Conservation (phyloP, 2,329 filamentous ascomycete genomes). For the Thermoascus crustaceus region DNA sequence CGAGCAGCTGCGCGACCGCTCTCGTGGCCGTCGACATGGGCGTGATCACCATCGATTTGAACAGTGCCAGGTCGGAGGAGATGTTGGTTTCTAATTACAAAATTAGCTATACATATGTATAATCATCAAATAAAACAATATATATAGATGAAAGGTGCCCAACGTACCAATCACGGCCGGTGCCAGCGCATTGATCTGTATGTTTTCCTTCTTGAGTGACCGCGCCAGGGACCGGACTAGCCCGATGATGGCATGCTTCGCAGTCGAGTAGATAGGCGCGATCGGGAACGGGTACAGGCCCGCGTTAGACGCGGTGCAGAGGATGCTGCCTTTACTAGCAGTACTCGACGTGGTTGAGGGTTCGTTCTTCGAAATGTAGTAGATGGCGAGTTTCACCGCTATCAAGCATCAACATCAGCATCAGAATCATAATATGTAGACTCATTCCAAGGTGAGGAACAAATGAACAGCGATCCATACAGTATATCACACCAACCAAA, state of each 20-base stretch:
- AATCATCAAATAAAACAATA: too few species aligned
- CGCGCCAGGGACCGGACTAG: conserved; percentile 42
- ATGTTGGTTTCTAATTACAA: conserved; percentile 37
- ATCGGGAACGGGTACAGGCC: conserved; percentile 46
- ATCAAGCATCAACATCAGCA: conserved; percentile 1
- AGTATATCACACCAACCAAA: conserved; percentile 36
- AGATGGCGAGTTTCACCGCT: conserved; percentile 44
- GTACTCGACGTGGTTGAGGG: conserved; percentile 11
- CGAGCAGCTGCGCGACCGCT: conserved; percentile 38
- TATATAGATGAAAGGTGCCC: background rate
- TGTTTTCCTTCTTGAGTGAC: conserved; percentile 32
- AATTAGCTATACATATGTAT: background rate
- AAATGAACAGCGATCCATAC: conserved; percentile 24
- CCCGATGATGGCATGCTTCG: conserved; percentile 43
- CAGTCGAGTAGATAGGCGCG: conserved; percentile 43
- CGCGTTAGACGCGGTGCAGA: conserved; percentile 48
- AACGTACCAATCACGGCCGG: conserved; percentile 44
- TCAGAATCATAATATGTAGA: background rate
- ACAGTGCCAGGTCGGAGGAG: conserved; percentile 37
- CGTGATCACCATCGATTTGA: conserved; percentile 43
- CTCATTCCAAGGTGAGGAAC: background rate
- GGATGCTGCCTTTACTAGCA: conserved; percentile 37
- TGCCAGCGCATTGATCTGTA: conserved; percentile 46
- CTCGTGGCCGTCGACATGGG: conserved; percentile 42
- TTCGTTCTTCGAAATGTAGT: conserved; percentile 44